These are phyloP conservation scores for Cupressus sempervirens DNA, from an alignment of 75 land plant genomes.

Conservation along the genomic window DNA sequence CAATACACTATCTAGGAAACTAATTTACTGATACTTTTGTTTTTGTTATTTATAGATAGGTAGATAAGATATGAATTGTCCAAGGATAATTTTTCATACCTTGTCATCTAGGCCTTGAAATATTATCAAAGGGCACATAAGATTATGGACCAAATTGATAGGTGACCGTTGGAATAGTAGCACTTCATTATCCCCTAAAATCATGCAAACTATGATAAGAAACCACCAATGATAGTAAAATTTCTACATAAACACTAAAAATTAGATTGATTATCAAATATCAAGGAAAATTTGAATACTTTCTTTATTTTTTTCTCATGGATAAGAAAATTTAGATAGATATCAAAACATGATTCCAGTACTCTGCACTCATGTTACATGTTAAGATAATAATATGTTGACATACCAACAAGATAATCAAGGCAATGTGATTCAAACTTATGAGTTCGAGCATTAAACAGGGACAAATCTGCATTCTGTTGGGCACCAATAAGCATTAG, in stretches of 20 bases:
- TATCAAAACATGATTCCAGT: no score
- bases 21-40: no score
- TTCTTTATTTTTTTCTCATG: no score
- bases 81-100: slow-evolving; percentile 29
- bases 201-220: neutral
- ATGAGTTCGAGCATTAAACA: slow-evolving; percentile 70
- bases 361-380: no score
- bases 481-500: neutral
- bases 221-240: neutral
- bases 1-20: no score
- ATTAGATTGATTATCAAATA: neutral
- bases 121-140: slow-evolving; percentile 86
- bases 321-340: no score
- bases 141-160: slow-evolving; percentile 69
- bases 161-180: slow-evolving; percentile 69
- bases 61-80: no score
- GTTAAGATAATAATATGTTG: slow-evolving; percentile 1
- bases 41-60: no score
- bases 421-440: slow-evolving; percentile 92
- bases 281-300: no score
- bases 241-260: neutral
- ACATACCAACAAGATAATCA: slow-evolving; percentile 66
- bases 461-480: slow-evolving; percentile 74
- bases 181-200: slow-evolving; percentile 39
- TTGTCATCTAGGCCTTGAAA: slow-evolving; percentile 96